Evolutionary conservation across 257 asterid genomes (phyloP).

Genomic region (Linderniella brevidens): DNA sequence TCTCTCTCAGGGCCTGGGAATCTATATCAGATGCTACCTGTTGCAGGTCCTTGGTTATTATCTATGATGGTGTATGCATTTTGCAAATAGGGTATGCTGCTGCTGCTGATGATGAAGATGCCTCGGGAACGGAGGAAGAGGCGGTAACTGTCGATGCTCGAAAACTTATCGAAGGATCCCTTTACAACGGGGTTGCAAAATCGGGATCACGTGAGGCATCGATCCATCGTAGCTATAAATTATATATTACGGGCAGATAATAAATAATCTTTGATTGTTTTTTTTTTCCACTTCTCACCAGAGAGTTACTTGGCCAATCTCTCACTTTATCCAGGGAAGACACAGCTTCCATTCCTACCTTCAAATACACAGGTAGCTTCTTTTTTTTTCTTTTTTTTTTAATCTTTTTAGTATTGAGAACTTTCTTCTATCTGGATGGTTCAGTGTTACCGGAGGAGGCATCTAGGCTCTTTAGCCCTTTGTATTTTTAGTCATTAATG

Average conservation of each 20-base stretch:
- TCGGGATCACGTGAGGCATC: constrained; percentile 71
- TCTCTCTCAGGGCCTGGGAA: constrained; percentile 70
- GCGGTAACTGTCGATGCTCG: constrained; percentile 39
- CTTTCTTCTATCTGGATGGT: no score
- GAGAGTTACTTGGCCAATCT: constrained; percentile 96
- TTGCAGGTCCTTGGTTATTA: constrained; percentile 66
- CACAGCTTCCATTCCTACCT: constrained; percentile 85
- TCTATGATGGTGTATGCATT: constrained; percentile 58
- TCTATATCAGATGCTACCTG: constrained; percentile 70
- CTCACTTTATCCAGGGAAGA: constrained; percentile 86
- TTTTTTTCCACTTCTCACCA: constrained; percentile 27
- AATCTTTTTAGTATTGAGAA: background rate
- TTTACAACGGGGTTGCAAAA: constrained; percentile 40
- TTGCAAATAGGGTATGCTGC: constrained; percentile 72
- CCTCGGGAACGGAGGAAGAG: constrained; percentile 22
- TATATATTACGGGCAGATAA: background rate
- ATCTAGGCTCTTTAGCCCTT: no score
- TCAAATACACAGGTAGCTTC: constrained; percentile 57
- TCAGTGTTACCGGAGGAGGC: no score
- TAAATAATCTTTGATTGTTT: constrained; percentile 11
- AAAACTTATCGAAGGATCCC: constrained; percentile 59
- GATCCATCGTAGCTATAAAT: constrained; percentile 8
- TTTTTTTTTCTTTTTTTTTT: background rate
- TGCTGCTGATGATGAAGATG: constrained; percentile 22
- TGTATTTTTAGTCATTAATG: no score